A percentile compares a stretch with the other conserved stretches of the same genome.
Evolutionary conservation across 441 rosid species (phyloP).

Genomic region (Euphorbia celastroides): DNA sequence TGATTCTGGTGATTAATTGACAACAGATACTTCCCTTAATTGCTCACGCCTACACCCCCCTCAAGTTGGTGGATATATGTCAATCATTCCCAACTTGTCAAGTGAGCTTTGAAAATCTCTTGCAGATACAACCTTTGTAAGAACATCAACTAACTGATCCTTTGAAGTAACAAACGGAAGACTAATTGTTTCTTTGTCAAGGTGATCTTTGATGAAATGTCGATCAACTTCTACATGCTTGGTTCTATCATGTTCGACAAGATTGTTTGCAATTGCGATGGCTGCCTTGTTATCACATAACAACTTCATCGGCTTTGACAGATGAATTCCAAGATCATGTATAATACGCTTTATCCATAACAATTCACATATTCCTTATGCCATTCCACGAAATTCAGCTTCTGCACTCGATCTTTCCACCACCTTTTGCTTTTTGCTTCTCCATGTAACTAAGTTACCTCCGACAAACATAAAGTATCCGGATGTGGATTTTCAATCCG

Average conservation of each 20-base stretch:
- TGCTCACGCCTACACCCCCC: neutral
- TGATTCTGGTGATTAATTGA: too few relatives aligned
- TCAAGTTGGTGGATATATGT: neutral
- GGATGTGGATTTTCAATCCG: neutral
- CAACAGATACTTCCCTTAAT: too few relatives aligned
- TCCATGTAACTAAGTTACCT: neutral
- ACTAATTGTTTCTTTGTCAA: neutral
- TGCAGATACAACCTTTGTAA: neutral
- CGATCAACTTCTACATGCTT: too few relatives aligned
- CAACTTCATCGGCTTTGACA: too few relatives aligned
- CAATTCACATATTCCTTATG: too few relatives aligned
- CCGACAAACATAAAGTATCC: neutral
- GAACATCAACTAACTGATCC: neutral
- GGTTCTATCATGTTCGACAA: too few relatives aligned
- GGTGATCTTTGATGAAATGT: neutral
- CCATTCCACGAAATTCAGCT: neutral
- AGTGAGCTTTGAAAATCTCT: slow-evolving; percentile 5
- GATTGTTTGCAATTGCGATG: too few relatives aligned
- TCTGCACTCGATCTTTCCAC: neutral
- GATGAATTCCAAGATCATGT: too few relatives aligned
- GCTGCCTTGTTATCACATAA: too few relatives aligned
- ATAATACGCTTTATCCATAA: too few relatives aligned
- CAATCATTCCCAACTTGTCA: slow-evolving; percentile 4
- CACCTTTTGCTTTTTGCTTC: neutral
- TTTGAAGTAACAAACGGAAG: neutral